Base-by-base conservation (phyloP, 2,329 filamentous ascomycete genomes). In the Arthrobotrys musiformis region DNA sequence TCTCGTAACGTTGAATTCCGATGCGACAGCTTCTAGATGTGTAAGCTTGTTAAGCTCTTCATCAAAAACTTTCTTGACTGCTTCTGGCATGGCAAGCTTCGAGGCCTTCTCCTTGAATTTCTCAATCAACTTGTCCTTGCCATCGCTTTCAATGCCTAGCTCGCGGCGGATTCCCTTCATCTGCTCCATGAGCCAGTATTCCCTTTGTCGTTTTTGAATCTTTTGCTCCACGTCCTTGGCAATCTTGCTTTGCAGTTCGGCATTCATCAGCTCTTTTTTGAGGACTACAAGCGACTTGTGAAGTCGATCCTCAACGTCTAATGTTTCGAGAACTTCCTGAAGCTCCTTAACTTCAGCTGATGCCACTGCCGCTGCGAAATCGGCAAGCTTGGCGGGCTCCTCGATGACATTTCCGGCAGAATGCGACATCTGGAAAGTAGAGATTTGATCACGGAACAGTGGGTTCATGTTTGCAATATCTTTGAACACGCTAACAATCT, bases 171-270 rank as follows among this genome's bases (percentile, higher is more conserved):
- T 99, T 26, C 94, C 95, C 86, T 98, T 98, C 94, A 99, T 97
- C 84, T 99, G 96, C 84, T 99, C 95, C 93, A 97, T 96, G 54
- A 99, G 86, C 92, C 93, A 98, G 85, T 98, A 99, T 83, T 99
- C 95, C 63, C 95, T 90, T 83, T 99, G 95, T 30, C 94, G 91
- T 85, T 99, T 98, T 81, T 94, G 94, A 66, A 99, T 98, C 85
- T 97, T 97, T 82, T 89, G 93, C 83, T 98, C 95, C 17, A 99
- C 96, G 82, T 99, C 95, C 85, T 97, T 97, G 73, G 92, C 93
- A 73, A 99, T 98, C 86, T 98, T 99, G 70, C 92, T 94, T 83
- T 97, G 94, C 30, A 99, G 86, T 83, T 98, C 93, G 0, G 95
- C 95, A 81, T 98, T 99, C 92, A 98, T 97, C 66, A 97, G 89